Conservation (phyloP, 2,329 filamentous ascomycete species). For the Clonostachys rhizophaga region DNA sequence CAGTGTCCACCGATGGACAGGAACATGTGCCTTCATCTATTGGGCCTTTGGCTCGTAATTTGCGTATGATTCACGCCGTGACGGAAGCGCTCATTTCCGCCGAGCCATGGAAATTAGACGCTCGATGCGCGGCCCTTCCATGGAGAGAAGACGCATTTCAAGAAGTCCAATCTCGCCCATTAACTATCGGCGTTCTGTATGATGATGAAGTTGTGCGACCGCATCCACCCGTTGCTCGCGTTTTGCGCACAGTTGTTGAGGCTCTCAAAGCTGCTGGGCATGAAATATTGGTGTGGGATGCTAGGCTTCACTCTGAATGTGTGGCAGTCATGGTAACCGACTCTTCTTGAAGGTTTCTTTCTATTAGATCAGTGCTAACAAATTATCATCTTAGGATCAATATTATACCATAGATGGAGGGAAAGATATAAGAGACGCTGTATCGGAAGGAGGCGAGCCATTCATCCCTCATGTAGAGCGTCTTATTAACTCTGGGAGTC, state of each 20-base stretch:
- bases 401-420: conserved; percentile 61
- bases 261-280: conserved; percentile 42
- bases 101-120: conserved; percentile 49
- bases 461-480: conserved; percentile 53
- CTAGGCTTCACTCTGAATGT: conserved; percentile 45
- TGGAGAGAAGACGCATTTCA: conserved; percentile 44
- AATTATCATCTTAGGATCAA: conserved; percentile 32
- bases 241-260: conserved; percentile 28
- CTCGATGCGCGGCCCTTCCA: conserved; percentile 44
- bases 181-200: conserved; percentile 43
- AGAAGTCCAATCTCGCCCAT: conserved; percentile 28
- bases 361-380: not conserved
- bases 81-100: conserved; percentile 41
- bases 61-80: conserved; percentile 36
- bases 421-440: conserved; percentile 54
- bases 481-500: conserved; percentile 43
- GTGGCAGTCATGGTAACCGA: conserved; percentile 44
- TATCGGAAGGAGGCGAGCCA: conserved; percentile 52
- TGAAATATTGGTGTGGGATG: conserved; percentile 47
- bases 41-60: conserved; percentile 49
- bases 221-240: conserved; percentile 46
- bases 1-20: conserved; percentile 59
- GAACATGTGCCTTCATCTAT: conserved; percentile 59
- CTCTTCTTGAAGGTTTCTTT: conserved; percentile 1
- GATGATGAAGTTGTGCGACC: conserved; percentile 50